Evolutionary conservation across 805 yeast species (phyloP), one percentile per base, ranked within the genome.

Genomic region (Nakazawaea ambrosiae): DNA sequence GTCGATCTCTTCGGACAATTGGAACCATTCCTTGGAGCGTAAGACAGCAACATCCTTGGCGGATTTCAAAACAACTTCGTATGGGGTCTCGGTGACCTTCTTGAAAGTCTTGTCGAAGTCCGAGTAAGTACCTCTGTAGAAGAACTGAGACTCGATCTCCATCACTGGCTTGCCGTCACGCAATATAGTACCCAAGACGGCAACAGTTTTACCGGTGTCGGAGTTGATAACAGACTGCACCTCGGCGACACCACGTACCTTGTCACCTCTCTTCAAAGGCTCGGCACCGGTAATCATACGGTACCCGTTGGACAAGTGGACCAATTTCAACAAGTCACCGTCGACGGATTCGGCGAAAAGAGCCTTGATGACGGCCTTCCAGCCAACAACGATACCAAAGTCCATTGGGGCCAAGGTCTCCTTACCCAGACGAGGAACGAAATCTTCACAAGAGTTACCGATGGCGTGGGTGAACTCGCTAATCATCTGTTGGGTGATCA

Each of bases 311-410:
- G 96, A 85, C 63, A 92, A 70, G 61, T 92, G 99, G 40, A 92
- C 98, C 55, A 92, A 74, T 60, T 81, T 83, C 66, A 92, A 72
- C 56, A 92, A 72, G 60, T 92, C 98, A 64, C 98, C 98, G 60
- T 94, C 97, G 53, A 92, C 94, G 45, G 81, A 78, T 58, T 77
- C 76, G 39, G 98, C 98, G 92, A 92, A 92, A 51, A 92, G 85
- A n/a, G 97, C 89, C 69, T 84, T 87, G 68, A 92, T 90, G 58
- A 92, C 90, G 35, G 97, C 94, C 67, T 82, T 83, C 99, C 99
- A 92, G 32, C 98, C 97, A 51, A 89, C 77, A 41, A 92, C 97
- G 60, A 92, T 92, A 34, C 98, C 97, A 57, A 89, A 92, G 69
- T 92, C 99, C 97, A 92, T 90, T 54, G 99, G 99, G 34, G 97